Evolutionary conservation across 2,329 filamentous ascomycete genomes (phyloP).

Genomic region (Fusarium cicatricum): DNA sequence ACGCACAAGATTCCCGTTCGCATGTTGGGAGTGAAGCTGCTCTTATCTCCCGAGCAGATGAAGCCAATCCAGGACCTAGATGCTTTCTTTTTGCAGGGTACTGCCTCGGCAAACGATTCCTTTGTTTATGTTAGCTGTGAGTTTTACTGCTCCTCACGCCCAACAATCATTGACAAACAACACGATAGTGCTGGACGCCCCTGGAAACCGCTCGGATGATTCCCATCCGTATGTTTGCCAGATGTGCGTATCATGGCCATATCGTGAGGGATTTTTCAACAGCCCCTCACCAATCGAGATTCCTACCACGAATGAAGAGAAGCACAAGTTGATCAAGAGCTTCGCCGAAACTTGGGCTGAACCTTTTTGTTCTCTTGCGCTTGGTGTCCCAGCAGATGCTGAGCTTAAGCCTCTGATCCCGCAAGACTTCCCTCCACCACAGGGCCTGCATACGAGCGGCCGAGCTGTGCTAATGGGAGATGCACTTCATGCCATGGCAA

Average conservation of each 20-base stretch:
- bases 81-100: constrained; percentile 63
- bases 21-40: constrained; percentile 56
- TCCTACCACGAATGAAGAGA: constrained; percentile 50
- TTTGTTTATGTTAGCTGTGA: constrained; percentile 63
- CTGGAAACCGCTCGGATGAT: constrained; percentile 49
- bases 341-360: constrained; percentile 58
- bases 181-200: constrained; percentile 56
- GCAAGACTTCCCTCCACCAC: constrained; percentile 57
- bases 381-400: constrained; percentile 50
- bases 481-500: constrained; percentile 65
- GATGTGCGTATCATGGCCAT: constrained; percentile 62
- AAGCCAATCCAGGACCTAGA: constrained; percentile 56
- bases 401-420: constrained; percentile 56
- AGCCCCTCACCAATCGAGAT: constrained; percentile 47
- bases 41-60: constrained; percentile 52
- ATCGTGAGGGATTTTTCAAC: constrained; percentile 46
- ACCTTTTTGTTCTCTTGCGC: constrained; percentile 55
- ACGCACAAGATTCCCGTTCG: constrained; percentile 57
- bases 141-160: constrained; percentile 11
- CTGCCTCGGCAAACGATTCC: constrained; percentile 58
- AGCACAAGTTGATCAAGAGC: constrained; percentile 52
- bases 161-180: not conserved
- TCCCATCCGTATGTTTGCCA: constrained; percentile 55
- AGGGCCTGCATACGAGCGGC: constrained; percentile 48
- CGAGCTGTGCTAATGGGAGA: constrained; percentile 61